Percentiles rank a stretch among this genome's conserved stretches.
phyloP scores from a whole-genome alignment of 2,329 filamentous ascomycete genomes.

The Trichoderma gracile region DNA sequence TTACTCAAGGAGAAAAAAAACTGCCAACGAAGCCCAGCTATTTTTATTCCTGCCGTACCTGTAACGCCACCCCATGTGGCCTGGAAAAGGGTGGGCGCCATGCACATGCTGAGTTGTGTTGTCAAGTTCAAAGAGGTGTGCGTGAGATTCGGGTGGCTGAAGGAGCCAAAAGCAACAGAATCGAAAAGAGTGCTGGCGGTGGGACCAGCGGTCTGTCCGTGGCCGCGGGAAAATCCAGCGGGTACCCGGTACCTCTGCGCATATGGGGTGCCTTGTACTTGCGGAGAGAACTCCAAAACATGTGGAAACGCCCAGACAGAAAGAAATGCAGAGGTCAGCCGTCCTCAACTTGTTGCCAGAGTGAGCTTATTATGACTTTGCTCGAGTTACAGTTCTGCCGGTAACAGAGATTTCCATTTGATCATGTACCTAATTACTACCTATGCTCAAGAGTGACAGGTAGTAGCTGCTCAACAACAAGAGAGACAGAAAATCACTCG shows the following conservation, averaged over 20 bases:
- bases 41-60: no score
- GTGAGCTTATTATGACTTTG: background rate
- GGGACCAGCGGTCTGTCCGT: slow-evolving; percentile 1
- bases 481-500: no score
- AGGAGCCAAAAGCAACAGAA: no score
- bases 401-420: no score
- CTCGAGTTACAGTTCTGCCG: no score
- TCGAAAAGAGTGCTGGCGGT: no score
- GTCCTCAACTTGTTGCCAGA: background rate
- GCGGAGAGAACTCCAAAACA: background rate
- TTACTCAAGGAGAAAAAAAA: no score
- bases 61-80: background rate
- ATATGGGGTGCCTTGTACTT: background rate
- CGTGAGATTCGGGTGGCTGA: background rate
- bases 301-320: slow-evolving; percentile 7
- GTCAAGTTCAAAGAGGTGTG: background rate
- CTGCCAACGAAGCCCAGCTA: no score
- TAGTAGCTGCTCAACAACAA: no score
- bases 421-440: no score
- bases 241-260: background rate
- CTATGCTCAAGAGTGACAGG: no score
- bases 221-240: background rate
- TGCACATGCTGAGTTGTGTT: background rate
- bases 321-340: background rate
- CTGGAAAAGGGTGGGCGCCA: background rate